phyloP scores from a whole-genome alignment of 352 stramenopile genomes.

The Phytopythium litorale region DNA sequence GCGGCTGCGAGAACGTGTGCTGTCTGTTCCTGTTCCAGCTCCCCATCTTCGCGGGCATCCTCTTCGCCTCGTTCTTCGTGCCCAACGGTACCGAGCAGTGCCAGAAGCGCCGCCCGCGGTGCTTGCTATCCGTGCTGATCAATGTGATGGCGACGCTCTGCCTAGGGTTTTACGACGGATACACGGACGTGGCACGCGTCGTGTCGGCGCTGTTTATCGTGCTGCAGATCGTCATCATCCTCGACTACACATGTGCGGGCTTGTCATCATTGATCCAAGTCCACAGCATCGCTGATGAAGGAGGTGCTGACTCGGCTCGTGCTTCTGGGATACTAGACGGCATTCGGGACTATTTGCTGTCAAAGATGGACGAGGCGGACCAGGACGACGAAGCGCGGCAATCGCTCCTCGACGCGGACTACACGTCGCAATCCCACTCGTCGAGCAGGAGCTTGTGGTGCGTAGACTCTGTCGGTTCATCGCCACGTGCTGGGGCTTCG shows the following conservation, averaged over 20 bases:
- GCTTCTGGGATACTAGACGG: slow-evolving; percentile 36
- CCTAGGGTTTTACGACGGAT: slow-evolving; percentile 65
- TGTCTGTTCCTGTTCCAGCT: slow-evolving; percentile 65
- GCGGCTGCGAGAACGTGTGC: slow-evolving; percentile 54
- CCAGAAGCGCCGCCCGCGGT: no score
- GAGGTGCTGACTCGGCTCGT: not conserved
- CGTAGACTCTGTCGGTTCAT: not conserved
- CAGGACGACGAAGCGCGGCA: slow-evolving; percentile 47
- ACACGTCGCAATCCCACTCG: slow-evolving; percentile 1
- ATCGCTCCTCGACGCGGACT: slow-evolving; percentile 29
- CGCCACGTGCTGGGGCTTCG: not conserved
- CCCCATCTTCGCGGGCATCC: slow-evolving; percentile 46
- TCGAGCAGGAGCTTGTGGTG: slow-evolving; percentile 5
- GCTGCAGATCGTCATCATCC: slow-evolving; percentile 78
- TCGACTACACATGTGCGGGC: slow-evolving; percentile 61
- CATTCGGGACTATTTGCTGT: slow-evolving; percentile 56
- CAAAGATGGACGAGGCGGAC: slow-evolving; percentile 64
- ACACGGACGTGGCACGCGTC: slow-evolving; percentile 55
- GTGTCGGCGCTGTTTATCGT: slow-evolving; percentile 64
- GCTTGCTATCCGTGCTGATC: not conserved
- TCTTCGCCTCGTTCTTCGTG: slow-evolving; percentile 61
- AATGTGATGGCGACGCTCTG: not conserved
- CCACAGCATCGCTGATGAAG: not conserved
- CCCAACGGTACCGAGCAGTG: slow-evolving; percentile 34
- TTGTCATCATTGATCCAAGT: not conserved